phyloP scores from a whole-genome alignment of 306 rosid genomes.

The Quillaja saponaria region DNA sequence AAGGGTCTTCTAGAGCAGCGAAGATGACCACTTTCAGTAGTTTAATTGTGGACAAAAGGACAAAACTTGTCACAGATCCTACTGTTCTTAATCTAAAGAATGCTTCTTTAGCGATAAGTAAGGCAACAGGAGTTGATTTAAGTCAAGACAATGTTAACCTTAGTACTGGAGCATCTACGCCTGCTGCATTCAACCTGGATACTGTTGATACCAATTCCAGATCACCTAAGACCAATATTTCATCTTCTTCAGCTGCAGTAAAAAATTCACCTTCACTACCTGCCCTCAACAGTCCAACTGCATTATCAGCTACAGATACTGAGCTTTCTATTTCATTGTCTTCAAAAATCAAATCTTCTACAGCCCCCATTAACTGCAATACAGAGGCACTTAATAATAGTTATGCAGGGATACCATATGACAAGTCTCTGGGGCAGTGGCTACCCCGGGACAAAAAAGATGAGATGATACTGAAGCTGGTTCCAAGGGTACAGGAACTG shows the following conservation, averaged over 20 bases:
- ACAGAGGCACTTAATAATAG: constrained; percentile 42
- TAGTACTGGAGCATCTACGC: constrained; percentile 42
- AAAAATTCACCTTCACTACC: constrained; percentile 21
- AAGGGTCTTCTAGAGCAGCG: constrained; percentile 75
- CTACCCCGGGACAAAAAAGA: constrained; percentile 74
- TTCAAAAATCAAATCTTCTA: constrained; percentile 42
- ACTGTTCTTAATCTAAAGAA: constrained; percentile 63
- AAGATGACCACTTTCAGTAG: constrained; percentile 66
- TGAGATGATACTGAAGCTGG: constrained; percentile 72
- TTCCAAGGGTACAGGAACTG: constrained; percentile 69
- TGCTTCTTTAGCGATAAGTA: constrained; percentile 70
- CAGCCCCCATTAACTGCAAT: constrained; percentile 43
- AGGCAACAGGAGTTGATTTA: constrained; percentile 63
- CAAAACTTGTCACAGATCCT: constrained; percentile 67
- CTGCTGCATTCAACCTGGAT: constrained; percentile 43
- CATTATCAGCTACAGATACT: constrained; percentile 48
- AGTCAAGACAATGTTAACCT: constrained; percentile 51
- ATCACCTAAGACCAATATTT: constrained; percentile 36
- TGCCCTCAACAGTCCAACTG: constrained; percentile 33
- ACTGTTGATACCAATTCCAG: constrained; percentile 37
- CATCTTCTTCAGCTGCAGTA: constrained; percentile 31
- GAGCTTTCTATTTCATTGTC: constrained; percentile 84
- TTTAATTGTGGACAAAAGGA: constrained; percentile 71
- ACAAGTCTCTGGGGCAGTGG: constrained; percentile 61
- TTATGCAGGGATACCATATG: constrained; percentile 54